Conservation (phyloP, 2,329 filamentous ascomycete genomes). For the Ramichloridium luteum region DNA sequence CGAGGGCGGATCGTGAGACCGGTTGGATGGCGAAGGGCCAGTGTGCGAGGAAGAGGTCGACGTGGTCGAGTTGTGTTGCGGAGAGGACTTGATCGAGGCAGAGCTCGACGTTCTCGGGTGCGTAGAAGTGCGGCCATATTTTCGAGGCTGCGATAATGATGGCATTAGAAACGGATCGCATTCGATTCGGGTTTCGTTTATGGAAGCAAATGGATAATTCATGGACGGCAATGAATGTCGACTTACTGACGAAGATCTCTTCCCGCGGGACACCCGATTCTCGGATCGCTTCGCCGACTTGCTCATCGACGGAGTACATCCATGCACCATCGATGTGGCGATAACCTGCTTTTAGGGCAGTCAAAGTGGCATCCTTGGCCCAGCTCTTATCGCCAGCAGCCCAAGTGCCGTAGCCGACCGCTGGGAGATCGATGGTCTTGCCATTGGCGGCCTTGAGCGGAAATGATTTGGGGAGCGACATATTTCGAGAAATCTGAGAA, state of each 20-base stretch:
- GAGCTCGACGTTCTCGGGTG: slow-evolving; percentile 16
- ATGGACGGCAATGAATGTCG: neutral
- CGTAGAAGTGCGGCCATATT: slow-evolving; percentile 14
- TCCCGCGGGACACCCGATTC: slow-evolving; percentile 15
- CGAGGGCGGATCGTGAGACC: slow-evolving; percentile 9
- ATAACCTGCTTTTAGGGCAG: slow-evolving; percentile 17
- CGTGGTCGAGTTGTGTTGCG: slow-evolving; percentile 29
- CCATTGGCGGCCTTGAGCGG: slow-evolving; percentile 12
- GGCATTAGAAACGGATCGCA: no score
- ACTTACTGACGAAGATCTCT: slow-evolving; percentile 14
- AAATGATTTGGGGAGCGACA: slow-evolving; percentile 16
- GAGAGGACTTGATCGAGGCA: slow-evolving; percentile 28
- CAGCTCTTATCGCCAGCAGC: slow-evolving; percentile 14
- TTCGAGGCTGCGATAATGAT: slow-evolving; percentile 4
- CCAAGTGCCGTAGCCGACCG: slow-evolving; percentile 19
- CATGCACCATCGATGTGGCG: slow-evolving; percentile 21
- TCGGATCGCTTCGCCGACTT: slow-evolving; percentile 14
- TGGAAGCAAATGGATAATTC: no score
- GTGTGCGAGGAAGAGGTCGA: slow-evolving; percentile 34
- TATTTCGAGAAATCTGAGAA: no score
- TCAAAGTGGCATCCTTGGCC: slow-evolving; percentile 15
- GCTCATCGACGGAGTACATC: slow-evolving; percentile 14
- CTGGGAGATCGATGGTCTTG: slow-evolving; percentile 16
- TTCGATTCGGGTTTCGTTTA: no score
- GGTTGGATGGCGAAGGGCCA: slow-evolving; percentile 23